Base-by-base conservation (phyloP, 2,329 filamentous ascomycete genomes). In the Colletotrichum limetticola region DNA sequence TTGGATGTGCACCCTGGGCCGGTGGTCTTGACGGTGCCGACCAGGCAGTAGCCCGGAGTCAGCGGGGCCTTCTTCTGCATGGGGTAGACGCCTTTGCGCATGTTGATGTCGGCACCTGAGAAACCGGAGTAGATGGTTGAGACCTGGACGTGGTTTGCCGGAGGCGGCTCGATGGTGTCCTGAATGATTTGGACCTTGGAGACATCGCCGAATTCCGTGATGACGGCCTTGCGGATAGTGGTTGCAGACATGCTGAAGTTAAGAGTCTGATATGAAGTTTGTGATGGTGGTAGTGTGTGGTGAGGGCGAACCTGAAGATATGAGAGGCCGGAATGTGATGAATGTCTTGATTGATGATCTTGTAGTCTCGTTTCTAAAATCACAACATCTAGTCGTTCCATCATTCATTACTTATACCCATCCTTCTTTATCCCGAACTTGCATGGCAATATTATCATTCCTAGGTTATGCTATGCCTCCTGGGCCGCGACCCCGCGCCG, bases 51-150 rank as follows among this genome's bases (percentile, higher is more conserved):
- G 59, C 87, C 86, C 0, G 86, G 86, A 0, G 85, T 87, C 1
- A 89, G 76, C 2, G 86, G 86, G 0, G 86, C 83, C 12, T 80
- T 78, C 65, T 76, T 83, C 74, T 87, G 85, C 68, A 85, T 74
- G 1, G 85, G 86, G 74, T 88, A 88, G n/a, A 74, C 75, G 68
- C 86, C 86, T 24, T 82, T 78, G 26, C 86, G 84, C 86, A 88
- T 88, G 74, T 84, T 83, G 77, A 87, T 82, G 76, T 88, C 86
- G 71, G 81, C 78, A 46, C 86, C 86, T 1, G 82, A 81, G 78
- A 88, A 87, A 62, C 85, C 84, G 3, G 85, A 77, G 78, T 87
- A 87, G 67, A 86, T 76, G 71, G 87, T 83, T 62, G 83, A 82
- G 70, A 87, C 80, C 63, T 86, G 86, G 30, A 88, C 86, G 68